Conservation (phyloP, 2,329 filamentous ascomycete species). For the Xylariaceae sp. region DNA sequence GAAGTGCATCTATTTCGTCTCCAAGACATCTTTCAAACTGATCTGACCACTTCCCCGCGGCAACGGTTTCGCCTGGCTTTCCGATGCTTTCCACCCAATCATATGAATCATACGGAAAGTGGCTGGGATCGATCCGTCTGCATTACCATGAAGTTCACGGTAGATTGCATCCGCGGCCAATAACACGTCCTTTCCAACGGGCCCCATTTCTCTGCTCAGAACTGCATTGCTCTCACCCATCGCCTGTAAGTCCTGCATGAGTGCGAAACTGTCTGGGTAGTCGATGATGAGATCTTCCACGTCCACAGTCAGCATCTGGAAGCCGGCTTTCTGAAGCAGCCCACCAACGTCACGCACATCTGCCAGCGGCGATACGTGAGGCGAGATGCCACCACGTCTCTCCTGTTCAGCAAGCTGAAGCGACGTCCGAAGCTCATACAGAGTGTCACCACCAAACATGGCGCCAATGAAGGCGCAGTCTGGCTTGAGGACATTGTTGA, state of each 20-base stretch:
- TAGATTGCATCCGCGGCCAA: conserved; percentile 88
- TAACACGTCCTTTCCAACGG: conserved; percentile 75
- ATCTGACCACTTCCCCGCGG: conserved; percentile 78
- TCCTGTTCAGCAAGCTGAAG: conserved; percentile 91
- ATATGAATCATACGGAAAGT: conserved; percentile 96
- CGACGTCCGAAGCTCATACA: conserved; percentile 89
- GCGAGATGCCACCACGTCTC: conserved; percentile 82
- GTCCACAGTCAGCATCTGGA: conserved; percentile 94
- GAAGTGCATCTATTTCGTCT: conserved; percentile 37
- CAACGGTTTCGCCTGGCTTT: conserved; percentile 72
- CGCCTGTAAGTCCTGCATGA: conserved; percentile 90
- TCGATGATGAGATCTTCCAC: conserved; percentile 96
- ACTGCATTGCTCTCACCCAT: conserved; percentile 97
- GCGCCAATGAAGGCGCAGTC: conserved; percentile 89
- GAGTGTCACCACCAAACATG: conserved; percentile 92
- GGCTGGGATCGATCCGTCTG: conserved; percentile 71
- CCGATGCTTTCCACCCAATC: conserved; percentile 94
- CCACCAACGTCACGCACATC: conserved; percentile 90
- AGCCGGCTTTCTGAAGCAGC: conserved; percentile 77
- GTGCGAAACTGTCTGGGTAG: conserved; percentile 80
- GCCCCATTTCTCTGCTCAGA: conserved; percentile 73
- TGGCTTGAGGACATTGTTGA: conserved; percentile 82
- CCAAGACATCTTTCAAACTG: conserved; percentile 77
- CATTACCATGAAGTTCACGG: conserved; percentile 76
- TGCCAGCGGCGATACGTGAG: conserved; percentile 84